phyloP scores from a whole-genome alignment of 352 stramenopile genomes.

The Phytophthora ohioensis region DNA sequence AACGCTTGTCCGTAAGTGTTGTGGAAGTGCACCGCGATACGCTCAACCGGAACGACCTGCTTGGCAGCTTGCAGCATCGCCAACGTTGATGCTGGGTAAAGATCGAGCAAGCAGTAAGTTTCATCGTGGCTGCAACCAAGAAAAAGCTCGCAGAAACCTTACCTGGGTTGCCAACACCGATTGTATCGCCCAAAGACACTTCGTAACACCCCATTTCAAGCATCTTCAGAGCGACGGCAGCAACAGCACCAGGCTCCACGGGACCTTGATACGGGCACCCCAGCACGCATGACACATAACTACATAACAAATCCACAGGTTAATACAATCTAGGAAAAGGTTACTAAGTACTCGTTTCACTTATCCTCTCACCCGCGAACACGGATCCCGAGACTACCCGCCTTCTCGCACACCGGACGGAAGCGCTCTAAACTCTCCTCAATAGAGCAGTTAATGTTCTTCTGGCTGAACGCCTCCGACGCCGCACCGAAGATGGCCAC shows the following conservation, averaged over 20 bases:
- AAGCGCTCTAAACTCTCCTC: conserved; percentile 96
- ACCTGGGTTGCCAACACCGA: conserved; percentile 92
- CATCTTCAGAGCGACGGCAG: conserved; percentile 82
- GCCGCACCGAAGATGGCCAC: conserved; percentile 97
- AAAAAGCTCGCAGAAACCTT: conserved; percentile 10
- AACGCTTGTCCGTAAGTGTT: conserved; percentile 97
- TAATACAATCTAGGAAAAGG: background rate
- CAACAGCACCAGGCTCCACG: conserved; percentile 87
- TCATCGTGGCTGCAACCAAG: background rate
- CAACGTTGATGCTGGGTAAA: conserved; percentile 72
- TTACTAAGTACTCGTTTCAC: background rate
- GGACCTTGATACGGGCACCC: conserved; percentile 96
- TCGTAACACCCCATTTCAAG: conserved; percentile 96
- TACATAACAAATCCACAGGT: conserved; percentile 27
- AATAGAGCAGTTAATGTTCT: conserved; percentile 98
- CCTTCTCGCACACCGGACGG: conserved; percentile 87
- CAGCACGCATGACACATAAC: conserved; percentile 97
- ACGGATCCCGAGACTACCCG: conserved; percentile 77
- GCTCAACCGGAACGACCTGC: conserved; percentile 81
- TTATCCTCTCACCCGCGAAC: conserved; percentile 81
- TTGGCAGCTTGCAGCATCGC: conserved; percentile 85
- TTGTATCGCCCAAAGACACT: conserved; percentile 95
- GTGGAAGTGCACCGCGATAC: conserved; percentile 97
- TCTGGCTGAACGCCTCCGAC: conserved; percentile 95
- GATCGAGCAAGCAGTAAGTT: conserved; percentile 9